A percentile compares a stretch with the other conserved stretches of the same genome.
These are phyloP conservation scores for Kwoniella sp. DNA, from an alignment of 768 basidiomycete species.

Conservation along the genomic window DNA sequence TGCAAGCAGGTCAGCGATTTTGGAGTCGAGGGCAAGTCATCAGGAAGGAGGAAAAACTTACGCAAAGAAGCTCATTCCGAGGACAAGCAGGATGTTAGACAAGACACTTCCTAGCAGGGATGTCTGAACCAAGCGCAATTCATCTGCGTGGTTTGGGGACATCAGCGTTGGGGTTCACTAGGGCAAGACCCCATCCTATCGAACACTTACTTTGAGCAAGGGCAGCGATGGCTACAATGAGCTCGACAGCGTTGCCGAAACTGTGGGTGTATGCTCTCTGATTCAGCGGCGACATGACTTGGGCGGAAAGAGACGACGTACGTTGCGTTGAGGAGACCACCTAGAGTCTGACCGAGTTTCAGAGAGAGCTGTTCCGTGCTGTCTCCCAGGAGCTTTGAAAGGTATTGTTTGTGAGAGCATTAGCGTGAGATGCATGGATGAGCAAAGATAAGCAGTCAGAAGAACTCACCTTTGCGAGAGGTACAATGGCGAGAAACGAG, in stretches of 20 bases:
- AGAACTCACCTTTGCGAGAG: constrained; percentile 73
- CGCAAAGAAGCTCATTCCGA: constrained; percentile 88
- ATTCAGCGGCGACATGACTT: neutral
- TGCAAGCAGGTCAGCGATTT: constrained; percentile 22
- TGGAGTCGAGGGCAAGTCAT: neutral
- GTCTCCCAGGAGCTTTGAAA: constrained; percentile 49
- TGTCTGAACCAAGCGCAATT: constrained; percentile 88
- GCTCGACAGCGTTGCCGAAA: constrained; percentile 65
- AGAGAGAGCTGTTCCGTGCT: constrained; percentile 58
- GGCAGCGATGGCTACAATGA: constrained; percentile 85
- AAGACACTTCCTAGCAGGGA: constrained; percentile 90
- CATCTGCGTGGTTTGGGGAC: constrained; percentile 59
- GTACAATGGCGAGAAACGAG: constrained; percentile 80
- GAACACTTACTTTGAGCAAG: constrained; percentile 67
- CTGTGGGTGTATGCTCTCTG: constrained; percentile 14
- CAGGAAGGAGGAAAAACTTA: constrained; percentile 23
- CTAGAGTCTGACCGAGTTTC: constrained; percentile 78
- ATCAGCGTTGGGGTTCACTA: neutral
- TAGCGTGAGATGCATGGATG: neutral
- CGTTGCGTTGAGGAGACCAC: constrained; percentile 78
- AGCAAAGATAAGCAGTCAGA: neutral
- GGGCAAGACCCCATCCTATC: no score
- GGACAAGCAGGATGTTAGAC: constrained; percentile 83
- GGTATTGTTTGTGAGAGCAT: constrained; percentile 1
- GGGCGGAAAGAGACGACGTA: constrained; percentile 24